phyloP scores from a whole-genome alignment of 805 yeast genomes.

The Ogataea paraovalis region DNA sequence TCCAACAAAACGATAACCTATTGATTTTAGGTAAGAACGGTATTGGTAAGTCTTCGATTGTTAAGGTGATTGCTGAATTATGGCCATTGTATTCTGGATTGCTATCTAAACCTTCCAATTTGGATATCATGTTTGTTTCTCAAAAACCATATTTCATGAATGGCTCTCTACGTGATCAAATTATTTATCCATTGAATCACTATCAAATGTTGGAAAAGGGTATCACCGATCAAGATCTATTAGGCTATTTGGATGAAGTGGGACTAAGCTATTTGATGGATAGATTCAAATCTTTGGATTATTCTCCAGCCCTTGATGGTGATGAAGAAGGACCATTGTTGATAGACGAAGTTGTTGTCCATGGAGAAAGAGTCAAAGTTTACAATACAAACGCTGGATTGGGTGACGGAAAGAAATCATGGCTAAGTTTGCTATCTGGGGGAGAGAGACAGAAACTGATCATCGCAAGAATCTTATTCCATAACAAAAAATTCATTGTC shows the following conservation, averaged over 20 bases:
- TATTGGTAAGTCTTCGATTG: slow-evolving; percentile 83
- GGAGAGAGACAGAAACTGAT: slow-evolving; percentile 91
- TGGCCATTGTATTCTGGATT: slow-evolving; percentile 91
- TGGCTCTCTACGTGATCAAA: slow-evolving; percentile 87
- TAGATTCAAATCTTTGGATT: slow-evolving; percentile 53
- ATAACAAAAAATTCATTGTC: slow-evolving; percentile 74
- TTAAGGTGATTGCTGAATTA: slow-evolving; percentile 77
- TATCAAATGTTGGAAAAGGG: slow-evolving; percentile 74
- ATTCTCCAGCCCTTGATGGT: slow-evolving; percentile 26
- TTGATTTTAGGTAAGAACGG: slow-evolving; percentile 86
- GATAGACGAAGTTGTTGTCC: slow-evolving; percentile 25
- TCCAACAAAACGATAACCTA: slow-evolving; percentile 61
- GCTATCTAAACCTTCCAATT: slow-evolving; percentile 67
- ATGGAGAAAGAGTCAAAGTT: slow-evolving; percentile 23
- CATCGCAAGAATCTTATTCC: slow-evolving; percentile 81
- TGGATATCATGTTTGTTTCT: slow-evolving; percentile 73
- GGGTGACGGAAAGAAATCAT: slow-evolving; percentile 34
- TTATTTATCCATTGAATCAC: slow-evolving; percentile 80
- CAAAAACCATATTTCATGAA: slow-evolving; percentile 78
- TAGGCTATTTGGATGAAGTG: slow-evolving; percentile 66
- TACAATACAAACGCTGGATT: slow-evolving; percentile 24
- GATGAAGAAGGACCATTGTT: slow-evolving; percentile 9
- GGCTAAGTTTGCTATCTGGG: slow-evolving; percentile 94
- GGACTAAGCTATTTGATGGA: slow-evolving; percentile 74
- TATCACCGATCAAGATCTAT: slow-evolving; percentile 62